phyloP scores from a whole-genome alignment of 2,329 filamentous ascomycete genomes.

The Pestalotiopsis sp. region DNA sequence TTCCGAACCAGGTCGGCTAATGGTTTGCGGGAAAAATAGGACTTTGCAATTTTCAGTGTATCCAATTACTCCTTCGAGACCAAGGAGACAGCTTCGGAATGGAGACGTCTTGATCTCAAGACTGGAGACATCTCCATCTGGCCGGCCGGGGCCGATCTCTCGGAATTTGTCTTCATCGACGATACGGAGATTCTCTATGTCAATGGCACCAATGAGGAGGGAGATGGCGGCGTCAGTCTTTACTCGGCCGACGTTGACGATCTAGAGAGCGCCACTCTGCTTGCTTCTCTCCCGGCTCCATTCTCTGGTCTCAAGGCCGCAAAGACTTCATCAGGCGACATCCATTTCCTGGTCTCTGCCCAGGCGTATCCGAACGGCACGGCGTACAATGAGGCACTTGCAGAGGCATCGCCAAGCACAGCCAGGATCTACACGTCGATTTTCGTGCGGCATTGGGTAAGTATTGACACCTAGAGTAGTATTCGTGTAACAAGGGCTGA shows the following conservation, averaged over 20 bases:
- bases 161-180: conserved; percentile 60
- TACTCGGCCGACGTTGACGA: conserved; percentile 37
- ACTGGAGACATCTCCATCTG: conserved; percentile 55
- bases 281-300: conserved; percentile 39
- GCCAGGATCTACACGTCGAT: conserved; percentile 59
- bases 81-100: conserved; percentile 45
- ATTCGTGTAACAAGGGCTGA: neutral
- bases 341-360: conserved; percentile 47
- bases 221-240: conserved; percentile 40
- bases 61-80: conserved; percentile 64
- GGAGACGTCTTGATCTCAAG: conserved; percentile 59
- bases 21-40: conserved; percentile 23
- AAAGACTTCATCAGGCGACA: conserved; percentile 31
- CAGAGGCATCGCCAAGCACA: conserved; percentile 46
- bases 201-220: conserved; percentile 48
- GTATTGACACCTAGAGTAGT: conserved; percentile 10
- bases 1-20: neutral
- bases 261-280: conserved; percentile 30
- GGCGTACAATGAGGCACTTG: conserved; percentile 56
- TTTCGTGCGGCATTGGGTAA: conserved; percentile 60
- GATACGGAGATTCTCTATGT: conserved; percentile 52
- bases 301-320: conserved; percentile 40
- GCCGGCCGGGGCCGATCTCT: conserved; percentile 54
- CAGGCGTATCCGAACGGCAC: conserved; percentile 60
- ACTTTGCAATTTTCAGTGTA: conserved; percentile 48